phyloP scores from a whole-genome alignment of 176 grass and related monocot genomes.

The Miscanthus lutarioriparius region DNA sequence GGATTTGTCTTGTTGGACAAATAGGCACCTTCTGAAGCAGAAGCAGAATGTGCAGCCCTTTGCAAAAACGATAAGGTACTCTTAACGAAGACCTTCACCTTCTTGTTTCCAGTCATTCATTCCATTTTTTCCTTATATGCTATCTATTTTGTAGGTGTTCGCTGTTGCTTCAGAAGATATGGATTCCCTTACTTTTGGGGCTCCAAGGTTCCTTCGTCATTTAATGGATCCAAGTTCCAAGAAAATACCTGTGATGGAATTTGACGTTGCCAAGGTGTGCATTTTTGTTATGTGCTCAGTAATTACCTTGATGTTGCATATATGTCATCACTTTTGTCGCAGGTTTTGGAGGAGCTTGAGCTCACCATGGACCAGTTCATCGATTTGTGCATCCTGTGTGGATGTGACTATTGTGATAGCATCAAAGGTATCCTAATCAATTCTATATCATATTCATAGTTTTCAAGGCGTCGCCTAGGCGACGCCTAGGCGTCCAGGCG shows the following conservation, averaged over 20 bases:
- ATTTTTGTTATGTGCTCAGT: not conserved
- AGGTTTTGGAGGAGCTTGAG: conserved; percentile 92
- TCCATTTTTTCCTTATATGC: not conserved
- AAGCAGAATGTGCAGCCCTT: conserved; percentile 90
- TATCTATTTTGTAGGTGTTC: conserved; percentile 64
- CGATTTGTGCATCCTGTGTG: conserved; percentile 90
- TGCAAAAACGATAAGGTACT: conserved; percentile 69
- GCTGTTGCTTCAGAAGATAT: conserved; percentile 96
- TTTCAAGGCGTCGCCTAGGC: too few relatives aligned
- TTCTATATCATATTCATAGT: not conserved
- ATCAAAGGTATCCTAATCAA: conserved; percentile 67
- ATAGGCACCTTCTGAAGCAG: conserved; percentile 92
- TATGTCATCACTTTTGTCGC: conserved; percentile 13
- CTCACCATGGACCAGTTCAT: conserved; percentile 98
- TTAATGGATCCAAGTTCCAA: conserved; percentile 94
- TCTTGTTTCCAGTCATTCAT: not conserved
- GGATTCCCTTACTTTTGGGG: conserved; percentile 90
- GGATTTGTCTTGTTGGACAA: conserved; percentile 5
- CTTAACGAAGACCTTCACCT: not conserved
- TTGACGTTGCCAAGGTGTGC: conserved; percentile 80
- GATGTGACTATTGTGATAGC: conserved; percentile 91
- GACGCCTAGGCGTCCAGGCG: too few relatives aligned
- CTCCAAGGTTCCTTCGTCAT: conserved; percentile 83
- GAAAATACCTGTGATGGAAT: conserved; percentile 96
- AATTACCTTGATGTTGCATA: conserved; percentile 4